Evolutionary conservation across 345 rosid species (phyloP).

Genomic region (Hibiscus trionum): DNA sequence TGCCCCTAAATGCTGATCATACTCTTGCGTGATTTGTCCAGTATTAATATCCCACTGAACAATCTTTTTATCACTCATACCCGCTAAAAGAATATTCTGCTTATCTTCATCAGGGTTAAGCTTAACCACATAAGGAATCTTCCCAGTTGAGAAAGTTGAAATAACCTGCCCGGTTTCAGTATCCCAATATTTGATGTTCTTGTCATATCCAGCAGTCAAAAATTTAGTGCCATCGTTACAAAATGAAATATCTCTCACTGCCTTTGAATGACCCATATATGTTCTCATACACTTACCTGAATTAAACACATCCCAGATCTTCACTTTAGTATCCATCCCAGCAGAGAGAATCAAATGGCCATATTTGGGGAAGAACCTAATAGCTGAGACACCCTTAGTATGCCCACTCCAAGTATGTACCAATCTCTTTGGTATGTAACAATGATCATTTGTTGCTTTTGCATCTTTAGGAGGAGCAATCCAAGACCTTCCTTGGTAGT

Average conservation of each 20-base stretch:
- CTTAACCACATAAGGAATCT: constrained; percentile 88
- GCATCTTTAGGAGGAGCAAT: constrained; percentile 91
- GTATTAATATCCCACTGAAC: constrained; percentile 98
- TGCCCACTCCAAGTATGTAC: constrained; percentile 92
- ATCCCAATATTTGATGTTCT: constrained; percentile 95
- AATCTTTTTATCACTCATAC: constrained; percentile 99
- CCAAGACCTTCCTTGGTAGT: constrained; percentile 97
- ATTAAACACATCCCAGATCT: constrained; percentile 98
- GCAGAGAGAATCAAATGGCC: constrained; percentile 98
- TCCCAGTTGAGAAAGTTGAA: constrained; percentile 81
- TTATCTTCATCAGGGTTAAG: constrained; percentile 91
- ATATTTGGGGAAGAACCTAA: constrained; percentile 82
- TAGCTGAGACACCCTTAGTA: constrained; percentile 78
- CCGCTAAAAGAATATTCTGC: constrained; percentile 90
- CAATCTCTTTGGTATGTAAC: constrained; percentile 72
- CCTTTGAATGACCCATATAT: constrained; percentile 95
- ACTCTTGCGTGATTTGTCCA: constrained; percentile 81
- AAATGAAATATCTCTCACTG: constrained; percentile 88
- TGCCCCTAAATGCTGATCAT: constrained; percentile 88
- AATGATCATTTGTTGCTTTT: constrained; percentile 84
- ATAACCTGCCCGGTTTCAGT: constrained; percentile 95
- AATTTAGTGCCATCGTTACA: constrained; percentile 97
- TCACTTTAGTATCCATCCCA: constrained; percentile 91
- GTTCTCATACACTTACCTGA: constrained; percentile 98
- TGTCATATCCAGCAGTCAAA: constrained; percentile 89